phyloP scores from a whole-genome alignment of 83 land plant species.

The Picea engelmannii region DNA sequence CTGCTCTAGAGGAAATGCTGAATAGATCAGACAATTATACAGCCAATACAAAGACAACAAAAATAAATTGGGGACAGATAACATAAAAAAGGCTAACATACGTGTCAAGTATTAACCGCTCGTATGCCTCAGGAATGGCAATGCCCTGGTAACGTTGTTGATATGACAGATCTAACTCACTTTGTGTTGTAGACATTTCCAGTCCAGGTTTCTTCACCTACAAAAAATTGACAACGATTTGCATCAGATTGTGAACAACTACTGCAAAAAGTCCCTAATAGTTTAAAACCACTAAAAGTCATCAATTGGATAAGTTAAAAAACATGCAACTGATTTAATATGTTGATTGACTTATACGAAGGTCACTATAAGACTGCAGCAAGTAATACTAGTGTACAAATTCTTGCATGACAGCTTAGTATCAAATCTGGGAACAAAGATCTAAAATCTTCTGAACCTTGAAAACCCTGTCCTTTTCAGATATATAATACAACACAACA shows the following conservation, averaged over 20 bases:
- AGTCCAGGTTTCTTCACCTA: constrained; percentile 98
- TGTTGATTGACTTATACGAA: background rate
- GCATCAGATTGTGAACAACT: background rate
- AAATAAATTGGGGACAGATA: background rate
- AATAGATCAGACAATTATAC: background rate
- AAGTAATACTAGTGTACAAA: background rate
- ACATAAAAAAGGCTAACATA: constrained; percentile 21
- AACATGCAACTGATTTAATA: background rate
- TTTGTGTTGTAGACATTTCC: constrained; percentile 90
- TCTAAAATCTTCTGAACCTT: background rate
- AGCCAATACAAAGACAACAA: background rate
- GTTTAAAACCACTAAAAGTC: background rate
- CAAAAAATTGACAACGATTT: constrained; percentile 9
- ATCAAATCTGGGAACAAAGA: background rate
- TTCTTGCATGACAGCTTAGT: background rate
- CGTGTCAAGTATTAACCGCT: constrained; percentile 95
- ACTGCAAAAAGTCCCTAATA: background rate
- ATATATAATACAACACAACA: background rate
- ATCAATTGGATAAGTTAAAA: background rate
- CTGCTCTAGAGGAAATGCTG: background rate
- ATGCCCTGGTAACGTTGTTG: constrained; percentile 79
- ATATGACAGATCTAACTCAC: constrained; percentile 97
- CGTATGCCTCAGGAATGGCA: constrained; percentile 96
- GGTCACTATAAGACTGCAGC: background rate
- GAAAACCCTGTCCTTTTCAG: background rate